Base-by-base conservation (phyloP, 2,329 filamentous ascomycete genomes). In the Fusarium foetens region DNA sequence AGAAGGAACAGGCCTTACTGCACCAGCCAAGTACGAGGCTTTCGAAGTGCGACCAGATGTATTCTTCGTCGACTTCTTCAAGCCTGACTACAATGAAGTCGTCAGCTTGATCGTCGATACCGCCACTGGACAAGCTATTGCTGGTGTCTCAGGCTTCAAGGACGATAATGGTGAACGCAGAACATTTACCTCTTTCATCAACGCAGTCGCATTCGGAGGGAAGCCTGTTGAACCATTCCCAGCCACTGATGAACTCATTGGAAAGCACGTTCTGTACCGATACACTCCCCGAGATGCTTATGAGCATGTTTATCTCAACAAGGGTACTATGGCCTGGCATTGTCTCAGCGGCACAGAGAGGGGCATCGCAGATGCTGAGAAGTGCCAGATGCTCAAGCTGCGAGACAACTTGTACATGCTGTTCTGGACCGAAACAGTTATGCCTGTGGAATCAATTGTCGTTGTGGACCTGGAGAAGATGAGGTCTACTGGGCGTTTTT, bases 391-490 rank as follows among this genome's bases (percentile, higher is more conserved):
- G 55, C n/a, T 72, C 4, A 72, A 72, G n/a, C 8, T 72, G 3
- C n/a, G 52, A 2, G 57, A 66, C 4, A 39, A 38, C 21, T 25
- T 72, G n/a, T 72, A 63, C 19, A 54, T 72, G 2, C 48, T 72
- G 23, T 72, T 72, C 23, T 72, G 70, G 70, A 72, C 68, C 0
- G 70, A 72, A 33, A 72, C 68, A 0, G 23, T 72, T 17, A 68
- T 72, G 70, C 70, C 70, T 2, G 70, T 72, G 5, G 70, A 72
- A 27, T 61, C 63, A 0, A 38, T 72, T 12, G 57, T 72, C 6
- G 60, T 69, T 8, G 29, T 72, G 4, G 70, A 72, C 33, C 27
- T 72, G 48, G 65, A 69, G 33, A 25, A 62, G 11, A 72, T 72
- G 65, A 61, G 68, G 7, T 72, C 70, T 2, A 66, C 68, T 1